Base-by-base conservation (phyloP, 2,329 filamentous ascomycete species). In the Tolypocladium paradoxum region DNA sequence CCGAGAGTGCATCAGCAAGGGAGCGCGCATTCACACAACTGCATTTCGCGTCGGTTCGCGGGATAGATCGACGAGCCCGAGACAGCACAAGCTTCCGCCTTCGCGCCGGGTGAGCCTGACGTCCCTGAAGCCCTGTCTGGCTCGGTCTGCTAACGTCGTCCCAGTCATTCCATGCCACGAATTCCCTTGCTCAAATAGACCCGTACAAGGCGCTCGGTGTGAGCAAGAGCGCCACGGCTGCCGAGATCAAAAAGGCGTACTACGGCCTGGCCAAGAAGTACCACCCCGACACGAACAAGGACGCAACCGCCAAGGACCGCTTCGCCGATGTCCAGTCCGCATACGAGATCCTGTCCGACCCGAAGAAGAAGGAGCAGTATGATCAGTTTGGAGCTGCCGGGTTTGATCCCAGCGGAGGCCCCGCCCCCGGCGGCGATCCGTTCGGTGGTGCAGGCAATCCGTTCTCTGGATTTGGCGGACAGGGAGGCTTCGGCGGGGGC, bases 221-320 rank as follows among this genome's bases (percentile, higher is more conserved):
- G 33, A 76, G 76, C 63, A 95, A 92, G 68, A 79, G 72, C 57
- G 89, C 93, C n/a, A 84, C 88, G 1, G 75, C 90, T 3, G 76
- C 83, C 55, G 92, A 97, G 36, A 97, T 99, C 68, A 99, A 99
- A 69, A 97, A 96, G 70, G 91, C 93, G 3, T 99, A 99, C 75
- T 99, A 99, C 68, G 89, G 91, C 50, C 77, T 97, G 55, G 93
- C 93, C 22, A 99, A 99, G 72, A 99, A 97, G 66, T 99, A 83
- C 68, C 93, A 99, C 64, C 93, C 93, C 9, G 93, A 99, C 68
- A 97, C 93, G 36, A 99, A 97, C 77, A 97, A 97, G 70, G 93
- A 97, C 61, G 70, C 88, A 3, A 79, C 76, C n/a, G 91, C 93
- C 36, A 97, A 97, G 68, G 93, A 97, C 63, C 92, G 88, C 64